Evolutionary conservation across 2,329 filamentous ascomycete genomes (phyloP).

Genomic region (Emergomyces orientalis): DNA sequence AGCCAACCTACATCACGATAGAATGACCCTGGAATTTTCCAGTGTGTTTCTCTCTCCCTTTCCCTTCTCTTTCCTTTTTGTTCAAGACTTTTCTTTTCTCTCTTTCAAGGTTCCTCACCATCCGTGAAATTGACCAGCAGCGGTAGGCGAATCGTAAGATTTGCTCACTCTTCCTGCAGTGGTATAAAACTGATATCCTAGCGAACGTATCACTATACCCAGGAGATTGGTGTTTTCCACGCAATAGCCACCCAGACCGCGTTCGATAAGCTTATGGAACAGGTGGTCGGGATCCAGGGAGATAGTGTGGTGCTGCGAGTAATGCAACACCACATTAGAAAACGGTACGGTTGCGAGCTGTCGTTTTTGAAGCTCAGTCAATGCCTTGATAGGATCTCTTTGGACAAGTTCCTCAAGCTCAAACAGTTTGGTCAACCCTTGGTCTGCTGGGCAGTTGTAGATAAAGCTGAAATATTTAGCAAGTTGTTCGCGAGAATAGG

Average conservation of each 20-base stretch:
- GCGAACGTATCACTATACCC: slow-evolving; percentile 40
- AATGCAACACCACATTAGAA: slow-evolving; percentile 50
- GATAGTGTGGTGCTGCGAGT: slow-evolving; percentile 41
- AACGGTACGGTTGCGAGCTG: slow-evolving; percentile 46
- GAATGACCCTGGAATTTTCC: neutral
- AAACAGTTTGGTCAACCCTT: slow-evolving; percentile 19
- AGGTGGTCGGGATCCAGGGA: slow-evolving; percentile 42
- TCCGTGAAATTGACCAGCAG: slow-evolving; percentile 36
- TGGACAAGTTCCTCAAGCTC: slow-evolving; percentile 23
- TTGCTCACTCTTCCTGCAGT: slow-evolving; percentile 44
- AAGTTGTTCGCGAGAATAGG: slow-evolving; percentile 30
- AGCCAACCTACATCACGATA: neutral
- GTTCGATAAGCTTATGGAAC: slow-evolving; percentile 45
- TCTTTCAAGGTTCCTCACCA: slow-evolving; percentile 31
- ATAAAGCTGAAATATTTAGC: slow-evolving; percentile 30
- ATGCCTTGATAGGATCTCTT: slow-evolving; percentile 24
- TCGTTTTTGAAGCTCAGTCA: slow-evolving; percentile 31
- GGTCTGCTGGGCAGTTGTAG: slow-evolving; percentile 12
- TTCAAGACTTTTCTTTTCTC: neutral
- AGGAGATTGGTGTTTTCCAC: slow-evolving; percentile 53
- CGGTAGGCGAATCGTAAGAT: slow-evolving; percentile 27
- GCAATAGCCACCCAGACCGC: slow-evolving; percentile 49
- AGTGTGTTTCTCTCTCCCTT: neutral
- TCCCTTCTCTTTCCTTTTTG: no score
- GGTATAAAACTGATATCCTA: slow-evolving; percentile 48